Conservation (phyloP, 2,329 filamentous ascomycete species). For the Talaromyces piceae region DNA sequence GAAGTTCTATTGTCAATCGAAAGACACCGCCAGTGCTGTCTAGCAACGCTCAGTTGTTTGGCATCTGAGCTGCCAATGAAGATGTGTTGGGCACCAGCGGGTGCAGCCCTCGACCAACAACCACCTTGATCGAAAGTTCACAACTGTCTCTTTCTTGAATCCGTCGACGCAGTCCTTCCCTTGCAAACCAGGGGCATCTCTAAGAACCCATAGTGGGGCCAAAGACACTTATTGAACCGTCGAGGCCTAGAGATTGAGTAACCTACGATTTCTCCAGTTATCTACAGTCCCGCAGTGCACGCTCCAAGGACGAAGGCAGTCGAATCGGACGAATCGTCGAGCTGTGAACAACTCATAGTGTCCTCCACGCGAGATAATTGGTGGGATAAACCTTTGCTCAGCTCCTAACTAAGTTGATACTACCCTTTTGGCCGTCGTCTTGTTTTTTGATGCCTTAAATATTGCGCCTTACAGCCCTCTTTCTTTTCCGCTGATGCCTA, state of each 20-base stretch:
- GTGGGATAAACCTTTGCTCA: background rate
- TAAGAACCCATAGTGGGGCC: background rate
- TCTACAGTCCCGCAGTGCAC: background rate
- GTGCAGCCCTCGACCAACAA: no score
- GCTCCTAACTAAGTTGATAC: background rate
- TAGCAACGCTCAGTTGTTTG: no score
- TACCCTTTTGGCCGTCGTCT: background rate
- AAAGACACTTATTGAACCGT: no score
- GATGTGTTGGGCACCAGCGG: background rate
- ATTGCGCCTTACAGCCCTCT: background rate
- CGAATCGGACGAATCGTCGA: constrained; percentile 6
- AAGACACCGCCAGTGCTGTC: no score
- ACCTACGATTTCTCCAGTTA: background rate
- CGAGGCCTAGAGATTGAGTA: no score
- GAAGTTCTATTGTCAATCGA: no score
- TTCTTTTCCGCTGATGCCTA: background rate
- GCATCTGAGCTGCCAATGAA: background rate
- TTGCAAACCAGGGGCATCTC: background rate
- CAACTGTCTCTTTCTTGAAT: background rate
- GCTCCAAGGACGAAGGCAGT: background rate
- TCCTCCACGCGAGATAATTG: background rate
- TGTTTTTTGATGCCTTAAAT: constrained; percentile 6
- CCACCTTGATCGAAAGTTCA: background rate
- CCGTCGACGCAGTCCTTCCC: background rate
- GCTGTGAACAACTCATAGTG: constrained; percentile 10